Percentiles rank a stretch among this genome's conserved stretches.
These are phyloP conservation scores for Herpetomonas tarakana DNA, from an alignment of 208 protist species.

Conservation along the genomic window DNA sequence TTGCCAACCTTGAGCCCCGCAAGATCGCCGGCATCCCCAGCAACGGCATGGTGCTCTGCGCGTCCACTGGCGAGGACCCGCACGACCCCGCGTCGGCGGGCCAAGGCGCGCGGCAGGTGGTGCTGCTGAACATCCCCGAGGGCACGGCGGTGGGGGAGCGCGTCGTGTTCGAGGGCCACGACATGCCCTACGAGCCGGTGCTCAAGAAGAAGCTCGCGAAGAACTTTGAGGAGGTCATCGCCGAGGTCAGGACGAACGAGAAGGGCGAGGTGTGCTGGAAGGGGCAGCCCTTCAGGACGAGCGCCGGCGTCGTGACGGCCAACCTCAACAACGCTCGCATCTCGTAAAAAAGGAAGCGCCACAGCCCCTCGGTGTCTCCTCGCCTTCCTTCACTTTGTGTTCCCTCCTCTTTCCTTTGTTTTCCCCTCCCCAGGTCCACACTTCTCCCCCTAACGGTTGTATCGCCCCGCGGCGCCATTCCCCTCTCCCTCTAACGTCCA, in stretches of 20 bases:
- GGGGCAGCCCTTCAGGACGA: constrained; percentile 63
- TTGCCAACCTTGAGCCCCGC: constrained; percentile 93
- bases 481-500: too few species aligned
- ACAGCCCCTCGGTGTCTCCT: not conserved
- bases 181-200: constrained; percentile 71
- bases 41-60: constrained; percentile 93
- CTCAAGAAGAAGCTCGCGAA: constrained; percentile 92
- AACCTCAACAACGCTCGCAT: constrained; percentile 62
- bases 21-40: constrained; percentile 91
- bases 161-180: constrained; percentile 85
- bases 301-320: constrained; percentile 56
- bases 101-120: constrained; percentile 51
- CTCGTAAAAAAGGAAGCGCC: constrained; percentile 32
- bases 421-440: too few species aligned
- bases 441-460: too few species aligned
- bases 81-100: constrained; percentile 34
- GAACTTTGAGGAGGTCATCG: constrained; percentile 84
- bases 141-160: constrained; percentile 85
- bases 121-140: constrained; percentile 83
- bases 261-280: constrained; percentile 75
- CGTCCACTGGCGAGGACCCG: constrained; percentile 53
- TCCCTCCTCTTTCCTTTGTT: not conserved
- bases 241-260: constrained; percentile 60
- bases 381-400: not conserved
- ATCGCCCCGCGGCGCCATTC: too few species aligned